Evolutionary conservation across 257 asterid species (phyloP).

Genomic region (Nicotiana paniculata): DNA sequence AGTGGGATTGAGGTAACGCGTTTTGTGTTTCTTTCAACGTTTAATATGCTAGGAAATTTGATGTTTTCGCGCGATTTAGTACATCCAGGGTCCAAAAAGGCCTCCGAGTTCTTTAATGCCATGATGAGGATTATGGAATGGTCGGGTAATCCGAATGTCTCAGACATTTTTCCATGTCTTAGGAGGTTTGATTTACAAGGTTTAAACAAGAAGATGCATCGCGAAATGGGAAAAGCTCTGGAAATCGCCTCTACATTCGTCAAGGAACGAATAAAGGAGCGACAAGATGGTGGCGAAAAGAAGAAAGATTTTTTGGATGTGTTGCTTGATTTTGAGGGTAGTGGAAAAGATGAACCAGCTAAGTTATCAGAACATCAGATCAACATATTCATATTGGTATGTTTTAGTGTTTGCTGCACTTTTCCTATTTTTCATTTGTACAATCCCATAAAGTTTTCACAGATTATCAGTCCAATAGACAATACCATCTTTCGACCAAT

Average conservation of each 20-base stretch:
- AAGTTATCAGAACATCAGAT: slow-evolving; percentile 33
- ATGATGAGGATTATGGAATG: slow-evolving; percentile 38
- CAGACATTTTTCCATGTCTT: slow-evolving; percentile 43
- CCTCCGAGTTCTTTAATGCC: slow-evolving; percentile 31
- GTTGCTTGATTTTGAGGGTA: slow-evolving; percentile 28
- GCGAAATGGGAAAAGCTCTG: slow-evolving; percentile 29
- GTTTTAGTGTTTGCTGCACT: not conserved
- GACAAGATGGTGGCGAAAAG: slow-evolving; percentile 1
- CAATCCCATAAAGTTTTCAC: too few species aligned
- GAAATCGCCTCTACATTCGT: slow-evolving; percentile 31
- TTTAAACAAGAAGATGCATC: slow-evolving; percentile 24
- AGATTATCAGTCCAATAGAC: too few species aligned
- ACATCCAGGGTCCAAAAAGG: slow-evolving; percentile 33
- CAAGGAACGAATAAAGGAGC: slow-evolving; percentile 25
- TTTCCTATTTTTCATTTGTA: not conserved
- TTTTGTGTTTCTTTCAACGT: slow-evolving; percentile 36
- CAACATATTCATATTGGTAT: slow-evolving; percentile 50
- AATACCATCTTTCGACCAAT: too few species aligned
- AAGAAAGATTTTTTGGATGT: slow-evolving; percentile 50
- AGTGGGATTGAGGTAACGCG: slow-evolving; percentile 21
- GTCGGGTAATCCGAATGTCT: slow-evolving; percentile 31
- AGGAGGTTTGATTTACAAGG: slow-evolving; percentile 46
- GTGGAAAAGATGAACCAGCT: slow-evolving; percentile 19
- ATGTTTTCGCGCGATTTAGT: slow-evolving; percentile 41
- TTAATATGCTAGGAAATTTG: slow-evolving; percentile 52